Conservation (phyloP, 2,329 filamentous ascomycete genomes). For the Volutella citrinella region DNA sequence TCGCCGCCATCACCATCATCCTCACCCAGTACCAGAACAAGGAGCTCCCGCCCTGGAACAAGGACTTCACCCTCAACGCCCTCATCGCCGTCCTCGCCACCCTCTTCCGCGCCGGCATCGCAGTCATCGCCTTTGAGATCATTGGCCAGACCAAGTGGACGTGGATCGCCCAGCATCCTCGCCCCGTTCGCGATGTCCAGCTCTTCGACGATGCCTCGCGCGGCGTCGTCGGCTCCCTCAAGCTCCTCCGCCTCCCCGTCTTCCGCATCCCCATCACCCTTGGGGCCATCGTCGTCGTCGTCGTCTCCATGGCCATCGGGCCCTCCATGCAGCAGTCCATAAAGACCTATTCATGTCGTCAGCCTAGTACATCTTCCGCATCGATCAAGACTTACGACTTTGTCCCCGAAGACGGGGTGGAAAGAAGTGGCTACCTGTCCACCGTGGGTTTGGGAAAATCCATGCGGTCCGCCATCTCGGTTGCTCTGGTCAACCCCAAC, state of each 20-base stretch:
- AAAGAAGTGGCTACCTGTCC: background rate
- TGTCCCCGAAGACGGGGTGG: background rate
- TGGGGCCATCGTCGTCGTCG: background rate
- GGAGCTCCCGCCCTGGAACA: background rate
- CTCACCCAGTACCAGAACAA: background rate
- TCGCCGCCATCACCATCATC: slow-evolving; percentile 2
- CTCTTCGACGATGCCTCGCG: slow-evolving; percentile 6
- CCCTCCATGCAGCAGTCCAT: slow-evolving; percentile 9
- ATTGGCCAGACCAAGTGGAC: slow-evolving; percentile 4
- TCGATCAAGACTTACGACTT: background rate
- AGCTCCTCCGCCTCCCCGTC: background rate
- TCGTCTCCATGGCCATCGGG: slow-evolving; percentile 7
- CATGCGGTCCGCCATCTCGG: background rate
- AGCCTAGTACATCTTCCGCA: background rate
- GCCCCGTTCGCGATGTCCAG: slow-evolving; percentile 3
- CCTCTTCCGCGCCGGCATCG: background rate
- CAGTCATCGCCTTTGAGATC: background rate
- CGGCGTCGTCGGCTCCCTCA: slow-evolving; percentile 4
- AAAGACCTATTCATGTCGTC: slow-evolving; percentile 6
- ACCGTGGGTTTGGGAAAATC: too few relatives aligned
- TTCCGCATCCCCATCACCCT: slow-evolving; percentile 1
- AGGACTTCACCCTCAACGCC: slow-evolving; percentile 1
- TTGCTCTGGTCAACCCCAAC: slow-evolving; percentile 3
- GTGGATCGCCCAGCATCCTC: slow-evolving; percentile 1
- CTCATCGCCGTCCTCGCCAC: slow-evolving; percentile 2